Evolutionary conservation across 2,329 filamentous ascomycete species (phyloP).

Genomic region (Dothistroma septosporum): DNA sequence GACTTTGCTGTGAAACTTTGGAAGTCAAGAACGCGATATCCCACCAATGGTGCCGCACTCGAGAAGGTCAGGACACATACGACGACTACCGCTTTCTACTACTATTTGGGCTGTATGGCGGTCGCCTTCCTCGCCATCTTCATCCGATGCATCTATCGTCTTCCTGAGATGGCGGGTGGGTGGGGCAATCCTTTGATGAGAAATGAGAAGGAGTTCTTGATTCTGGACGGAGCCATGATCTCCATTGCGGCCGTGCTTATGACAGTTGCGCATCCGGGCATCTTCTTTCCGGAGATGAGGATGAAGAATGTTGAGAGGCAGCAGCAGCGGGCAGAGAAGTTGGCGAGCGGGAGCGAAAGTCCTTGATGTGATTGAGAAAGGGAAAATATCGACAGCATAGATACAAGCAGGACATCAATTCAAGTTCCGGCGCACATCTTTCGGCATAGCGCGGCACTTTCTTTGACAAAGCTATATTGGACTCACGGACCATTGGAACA

Average conservation of each 20-base stretch:
- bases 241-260: conserved; percentile 40
- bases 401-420: not conserved
- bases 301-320: conserved; percentile 5
- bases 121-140: conserved; percentile 62
- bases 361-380: not conserved
- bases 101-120: conserved; percentile 53
- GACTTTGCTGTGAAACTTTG: conserved; percentile 37
- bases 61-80: conserved; percentile 35
- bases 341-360: not conserved
- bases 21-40: conserved; percentile 3
- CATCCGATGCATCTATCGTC: conserved; percentile 60
- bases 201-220: conserved; percentile 45
- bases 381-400: not conserved
- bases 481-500: not conserved
- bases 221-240: conserved; percentile 49
- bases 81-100: conserved; percentile 42
- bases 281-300: conserved; percentile 38
- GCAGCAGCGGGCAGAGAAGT: not conserved
- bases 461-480: not conserved
- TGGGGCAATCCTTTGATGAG: conserved; percentile 48
- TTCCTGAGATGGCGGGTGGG: conserved; percentile 50
- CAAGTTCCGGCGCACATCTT: not conserved
- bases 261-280: conserved; percentile 44
- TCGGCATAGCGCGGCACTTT: not conserved
- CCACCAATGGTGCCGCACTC: conserved; percentile 24